Percentiles rank a stretch among this genome's conserved stretches.
Conservation (phyloP, 139 green algal species). For the Mychonastes homosphaera region DNA sequence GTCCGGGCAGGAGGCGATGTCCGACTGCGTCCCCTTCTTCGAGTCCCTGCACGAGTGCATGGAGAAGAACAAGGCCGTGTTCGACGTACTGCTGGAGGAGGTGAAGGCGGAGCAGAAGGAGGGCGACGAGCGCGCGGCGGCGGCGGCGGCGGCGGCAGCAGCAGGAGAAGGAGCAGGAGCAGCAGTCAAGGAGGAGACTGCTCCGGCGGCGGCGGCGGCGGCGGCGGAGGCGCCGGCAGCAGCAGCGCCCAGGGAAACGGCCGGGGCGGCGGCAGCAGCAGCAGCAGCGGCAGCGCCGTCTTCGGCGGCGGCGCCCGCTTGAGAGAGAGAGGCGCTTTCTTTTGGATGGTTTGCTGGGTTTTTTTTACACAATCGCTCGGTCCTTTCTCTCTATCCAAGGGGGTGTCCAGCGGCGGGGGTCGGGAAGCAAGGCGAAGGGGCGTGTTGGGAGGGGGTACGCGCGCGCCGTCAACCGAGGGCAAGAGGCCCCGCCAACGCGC, state of each 20-base stretch:
- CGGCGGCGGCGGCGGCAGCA: background rate
- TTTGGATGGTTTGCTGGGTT: too few species aligned
- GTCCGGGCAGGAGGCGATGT: constrained; percentile 8
- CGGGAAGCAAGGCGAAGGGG: background rate
- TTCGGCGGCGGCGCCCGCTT: background rate
- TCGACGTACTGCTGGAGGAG: constrained; percentile 16
- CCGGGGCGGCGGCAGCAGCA: background rate
- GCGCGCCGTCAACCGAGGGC: background rate
- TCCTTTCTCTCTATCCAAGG: too few species aligned
- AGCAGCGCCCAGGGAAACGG: constrained; percentile 7
- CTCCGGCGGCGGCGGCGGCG: background rate
- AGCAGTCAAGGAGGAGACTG: constrained; percentile 15
- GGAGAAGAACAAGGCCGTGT: constrained; percentile 20
- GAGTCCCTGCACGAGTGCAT: constrained; percentile 20
- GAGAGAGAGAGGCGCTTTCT: background rate
- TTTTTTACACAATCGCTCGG: too few species aligned
- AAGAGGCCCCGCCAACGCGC: too few species aligned
- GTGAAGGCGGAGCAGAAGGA: constrained; percentile 18
- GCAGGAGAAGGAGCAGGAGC: background rate
- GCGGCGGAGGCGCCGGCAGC: constrained; percentile 17
- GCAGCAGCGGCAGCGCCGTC: background rate
- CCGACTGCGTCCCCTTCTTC: constrained; percentile 15
- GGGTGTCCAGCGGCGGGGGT: background rate
- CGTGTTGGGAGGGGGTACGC: background rate
- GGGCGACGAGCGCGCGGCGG: too few species aligned